phyloP scores from a whole-genome alignment of 768 basidiomycete species.

The Termitomyces sp. region DNA sequence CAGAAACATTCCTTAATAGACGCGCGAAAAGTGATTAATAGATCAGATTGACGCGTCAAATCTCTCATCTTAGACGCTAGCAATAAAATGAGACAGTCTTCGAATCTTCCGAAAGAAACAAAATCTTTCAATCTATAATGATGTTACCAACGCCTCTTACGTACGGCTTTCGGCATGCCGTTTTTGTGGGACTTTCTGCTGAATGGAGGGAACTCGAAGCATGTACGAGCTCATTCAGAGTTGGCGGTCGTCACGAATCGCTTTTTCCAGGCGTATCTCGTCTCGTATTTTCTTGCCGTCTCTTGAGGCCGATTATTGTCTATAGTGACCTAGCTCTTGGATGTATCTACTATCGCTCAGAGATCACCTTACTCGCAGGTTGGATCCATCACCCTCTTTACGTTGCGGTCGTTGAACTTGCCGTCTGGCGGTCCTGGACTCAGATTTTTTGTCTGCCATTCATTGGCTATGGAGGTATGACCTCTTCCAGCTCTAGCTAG shows the following conservation, averaged over 20 bases:
- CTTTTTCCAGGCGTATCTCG: constrained; percentile 3
- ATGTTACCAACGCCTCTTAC: no score
- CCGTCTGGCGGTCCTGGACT: constrained; percentile 8
- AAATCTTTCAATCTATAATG: no score
- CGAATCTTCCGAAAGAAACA: no score
- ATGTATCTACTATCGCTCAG: constrained; percentile 48
- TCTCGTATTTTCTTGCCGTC: not conserved
- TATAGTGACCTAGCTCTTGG: constrained; percentile 45
- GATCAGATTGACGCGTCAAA: no score
- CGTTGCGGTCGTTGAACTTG: constrained; percentile 24
- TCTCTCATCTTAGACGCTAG: no score
- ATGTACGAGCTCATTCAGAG: not conserved
- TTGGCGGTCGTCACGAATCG: not conserved
- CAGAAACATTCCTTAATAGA: no score
- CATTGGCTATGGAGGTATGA: constrained; percentile 39
- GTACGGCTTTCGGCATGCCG: not conserved
- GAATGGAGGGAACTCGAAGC: constrained; percentile 1
- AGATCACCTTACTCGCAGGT: constrained; percentile 18
- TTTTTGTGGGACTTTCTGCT: not conserved
- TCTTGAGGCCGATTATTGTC: not conserved
- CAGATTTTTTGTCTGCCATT: constrained; percentile 40
- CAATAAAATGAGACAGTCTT: no score
- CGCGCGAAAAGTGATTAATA: no score
- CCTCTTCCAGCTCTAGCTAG: constrained; percentile 12
- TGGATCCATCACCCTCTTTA: constrained; percentile 16